These are phyloP conservation scores for Echinochloa phyllopogon DNA, from an alignment of 176 grass and related monocot genomes.

Conservation along the genomic window DNA sequence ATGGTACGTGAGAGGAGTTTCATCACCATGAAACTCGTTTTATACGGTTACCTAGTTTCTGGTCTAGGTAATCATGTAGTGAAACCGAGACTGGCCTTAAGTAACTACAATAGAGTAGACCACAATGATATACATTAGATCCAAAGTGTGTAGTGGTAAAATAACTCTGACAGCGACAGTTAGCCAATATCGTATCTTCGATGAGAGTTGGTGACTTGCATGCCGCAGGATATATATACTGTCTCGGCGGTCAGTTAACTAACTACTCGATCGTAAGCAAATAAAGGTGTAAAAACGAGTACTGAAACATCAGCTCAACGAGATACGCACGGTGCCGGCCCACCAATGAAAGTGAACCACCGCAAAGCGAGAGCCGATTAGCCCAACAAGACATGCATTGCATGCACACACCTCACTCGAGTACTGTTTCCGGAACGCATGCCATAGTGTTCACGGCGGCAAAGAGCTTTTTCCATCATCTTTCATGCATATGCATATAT, in stretches of 20 bases:
- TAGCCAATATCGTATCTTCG: background rate
- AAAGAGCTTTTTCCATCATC: background rate
- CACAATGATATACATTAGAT: background rate
- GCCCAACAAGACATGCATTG: background rate
- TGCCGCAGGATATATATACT: background rate
- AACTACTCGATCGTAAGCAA: background rate
- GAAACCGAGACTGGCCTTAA: conserved; percentile 30
- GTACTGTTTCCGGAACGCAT: conserved; percentile 34
- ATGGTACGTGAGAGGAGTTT: too few species aligned
- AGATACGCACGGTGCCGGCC: background rate
- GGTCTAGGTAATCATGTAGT: too few species aligned
- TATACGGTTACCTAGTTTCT: too few species aligned
- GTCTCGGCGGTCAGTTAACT: background rate
- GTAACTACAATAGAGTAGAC: background rate
- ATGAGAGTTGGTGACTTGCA: background rate
- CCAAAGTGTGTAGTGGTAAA: background rate
- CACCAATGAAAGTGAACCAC: conserved; percentile 1
- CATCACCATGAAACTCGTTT: too few species aligned
- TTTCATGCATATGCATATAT: conserved; percentile 27
- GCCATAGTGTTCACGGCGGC: conserved; percentile 24
- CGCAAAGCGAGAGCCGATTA: background rate
- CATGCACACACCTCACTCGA: conserved; percentile 15
- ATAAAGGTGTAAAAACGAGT: background rate
- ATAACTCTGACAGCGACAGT: conserved; percentile 12
- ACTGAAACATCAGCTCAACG: background rate